A percentile compares a stretch with the other conserved stretches of the same genome.
Conservation (phyloP, 495 filamentous ascomycete genomes). For the Annulohypoxylon moriforme region DNA sequence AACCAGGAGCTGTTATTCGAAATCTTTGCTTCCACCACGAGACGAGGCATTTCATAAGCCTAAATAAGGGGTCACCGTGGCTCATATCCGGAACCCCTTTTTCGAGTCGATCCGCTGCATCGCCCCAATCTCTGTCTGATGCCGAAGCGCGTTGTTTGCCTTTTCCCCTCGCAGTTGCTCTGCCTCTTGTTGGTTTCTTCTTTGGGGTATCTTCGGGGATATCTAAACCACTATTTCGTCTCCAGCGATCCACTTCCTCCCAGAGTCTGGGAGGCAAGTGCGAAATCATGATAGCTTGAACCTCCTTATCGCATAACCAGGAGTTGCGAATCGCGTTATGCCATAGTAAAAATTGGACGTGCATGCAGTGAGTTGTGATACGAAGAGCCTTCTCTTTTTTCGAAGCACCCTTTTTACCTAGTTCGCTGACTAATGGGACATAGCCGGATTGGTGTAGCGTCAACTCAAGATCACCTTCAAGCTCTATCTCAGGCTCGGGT, state of each 20-base stretch:
- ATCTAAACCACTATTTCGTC: constrained; percentile 71
- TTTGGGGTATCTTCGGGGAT: constrained; percentile 51
- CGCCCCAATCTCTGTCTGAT: constrained; percentile 77
- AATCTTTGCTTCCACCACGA: constrained; percentile 92
- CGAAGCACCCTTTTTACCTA: constrained; percentile 85
- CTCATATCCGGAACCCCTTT: constrained; percentile 76
- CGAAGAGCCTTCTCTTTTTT: constrained; percentile 85
- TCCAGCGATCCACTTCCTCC: constrained; percentile 82
- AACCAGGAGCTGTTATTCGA: constrained; percentile 75
- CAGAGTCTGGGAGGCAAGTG: constrained; percentile 72
- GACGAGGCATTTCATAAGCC: constrained; percentile 78
- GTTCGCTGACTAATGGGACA: constrained; percentile 64
- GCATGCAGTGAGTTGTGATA: constrained; percentile 81
- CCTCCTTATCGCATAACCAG: constrained; percentile 83
- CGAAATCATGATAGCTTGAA: constrained; percentile 80
- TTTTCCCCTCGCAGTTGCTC: constrained; percentile 53
- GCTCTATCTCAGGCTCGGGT: constrained; percentile 27
- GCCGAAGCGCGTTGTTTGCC: constrained; percentile 59
- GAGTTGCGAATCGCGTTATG: constrained; percentile 88
- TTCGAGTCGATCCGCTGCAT: constrained; percentile 73
- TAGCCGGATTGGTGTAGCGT: constrained; percentile 72
- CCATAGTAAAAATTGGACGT: constrained; percentile 88
- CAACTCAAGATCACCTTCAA: constrained; percentile 75
- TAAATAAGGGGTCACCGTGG: constrained; percentile 82
- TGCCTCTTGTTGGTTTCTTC: constrained; percentile 47